A percentile compares a stretch with the other conserved stretches of the same genome.
phyloP scores from a whole-genome alignment of 2,329 filamentous ascomycete species.

The Nigrospora osmanthi region DNA sequence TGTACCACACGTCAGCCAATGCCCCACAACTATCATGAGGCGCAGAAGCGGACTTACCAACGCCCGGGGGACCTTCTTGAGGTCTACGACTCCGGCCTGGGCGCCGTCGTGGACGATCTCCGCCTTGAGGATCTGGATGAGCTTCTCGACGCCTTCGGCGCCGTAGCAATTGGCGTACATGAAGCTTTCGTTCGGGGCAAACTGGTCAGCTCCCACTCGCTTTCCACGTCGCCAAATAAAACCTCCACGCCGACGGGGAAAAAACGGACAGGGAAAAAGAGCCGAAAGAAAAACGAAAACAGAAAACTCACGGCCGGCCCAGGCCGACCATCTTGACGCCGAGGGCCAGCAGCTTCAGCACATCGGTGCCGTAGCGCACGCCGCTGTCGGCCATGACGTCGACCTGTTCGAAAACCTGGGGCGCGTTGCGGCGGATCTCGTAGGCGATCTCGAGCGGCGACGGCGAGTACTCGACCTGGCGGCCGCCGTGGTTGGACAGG shows the following conservation, averaged over 20 bases:
- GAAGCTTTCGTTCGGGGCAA: slow-evolving; percentile 20
- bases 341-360: slow-evolving; percentile 29
- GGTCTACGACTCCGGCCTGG: slow-evolving; percentile 21
- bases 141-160: slow-evolving; percentile 34
- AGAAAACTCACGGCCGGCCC: slow-evolving; percentile 25
- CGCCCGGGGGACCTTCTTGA: slow-evolving; percentile 9
- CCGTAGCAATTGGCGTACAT: slow-evolving; percentile 45
- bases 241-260: too few relatives aligned
- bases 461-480: slow-evolving; percentile 31
- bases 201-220: too few relatives aligned
- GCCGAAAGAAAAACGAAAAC: neutral
- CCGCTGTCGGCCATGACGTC: slow-evolving; percentile 30
- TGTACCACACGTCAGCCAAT: neutral
- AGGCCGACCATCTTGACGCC: slow-evolving; percentile 32
- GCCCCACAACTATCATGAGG: neutral
- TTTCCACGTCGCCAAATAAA: too few relatives aligned
- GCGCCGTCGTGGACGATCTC: slow-evolving; percentile 31
- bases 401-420: slow-evolving; percentile 25
- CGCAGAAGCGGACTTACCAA: slow-evolving; percentile 1
- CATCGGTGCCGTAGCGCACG: slow-evolving; percentile 27
- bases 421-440: slow-evolving; percentile 25
- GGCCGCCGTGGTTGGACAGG: slow-evolving; percentile 32
- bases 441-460: slow-evolving; percentile 21
- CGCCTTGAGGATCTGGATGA: slow-evolving; percentile 38
- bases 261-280: neutral